Conservation (phyloP, 192 early-diverging fungal species). For the Backusella mclennaniae region DNA sequence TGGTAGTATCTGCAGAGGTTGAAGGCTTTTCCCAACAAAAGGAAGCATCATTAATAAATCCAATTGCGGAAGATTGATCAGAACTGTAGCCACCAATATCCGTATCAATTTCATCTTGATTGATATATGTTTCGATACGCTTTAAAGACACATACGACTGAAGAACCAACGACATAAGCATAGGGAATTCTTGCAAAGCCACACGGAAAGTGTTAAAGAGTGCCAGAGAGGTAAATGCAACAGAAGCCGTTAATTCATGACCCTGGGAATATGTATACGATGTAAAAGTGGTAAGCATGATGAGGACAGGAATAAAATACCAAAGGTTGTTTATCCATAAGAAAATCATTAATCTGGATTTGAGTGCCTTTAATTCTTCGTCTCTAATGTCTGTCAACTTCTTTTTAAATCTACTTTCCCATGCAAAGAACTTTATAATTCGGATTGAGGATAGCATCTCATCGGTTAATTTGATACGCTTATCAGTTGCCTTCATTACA, state of each 20-base stretch:
- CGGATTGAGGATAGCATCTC: conserved; percentile 87
- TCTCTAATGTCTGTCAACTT: conserved; percentile 61
- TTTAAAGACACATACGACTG: conserved; percentile 62
- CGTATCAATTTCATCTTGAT: conserved; percentile 62
- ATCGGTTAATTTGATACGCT: conserved; percentile 77
- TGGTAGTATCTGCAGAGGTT: no score
- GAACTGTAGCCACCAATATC: background rate
- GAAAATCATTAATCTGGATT: conserved; percentile 50
- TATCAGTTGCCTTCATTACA: conserved; percentile 63
- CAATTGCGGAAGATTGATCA: conserved; percentile 38
- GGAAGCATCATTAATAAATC: background rate
- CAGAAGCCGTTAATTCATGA: conserved; percentile 57
- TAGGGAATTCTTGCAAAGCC: conserved; percentile 59
- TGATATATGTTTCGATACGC: conserved; percentile 73
- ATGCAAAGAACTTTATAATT: conserved; percentile 90
- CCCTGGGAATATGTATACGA: conserved; percentile 61
- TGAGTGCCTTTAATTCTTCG: conserved; percentile 56
- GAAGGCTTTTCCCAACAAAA: no score
- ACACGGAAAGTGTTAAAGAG: conserved; percentile 68
- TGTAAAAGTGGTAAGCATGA: conserved; percentile 49
- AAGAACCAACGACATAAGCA: conserved; percentile 55
- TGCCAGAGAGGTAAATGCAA: conserved; percentile 66
- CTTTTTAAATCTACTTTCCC: conserved; percentile 72
- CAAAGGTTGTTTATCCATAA: conserved; percentile 55
- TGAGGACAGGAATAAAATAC: conserved; percentile 56